Percentiles rank a stretch among this genome's conserved stretches.
phyloP scores from a whole-genome alignment of 2,329 filamentous ascomycete genomes.

The Claviceps africana region DNA sequence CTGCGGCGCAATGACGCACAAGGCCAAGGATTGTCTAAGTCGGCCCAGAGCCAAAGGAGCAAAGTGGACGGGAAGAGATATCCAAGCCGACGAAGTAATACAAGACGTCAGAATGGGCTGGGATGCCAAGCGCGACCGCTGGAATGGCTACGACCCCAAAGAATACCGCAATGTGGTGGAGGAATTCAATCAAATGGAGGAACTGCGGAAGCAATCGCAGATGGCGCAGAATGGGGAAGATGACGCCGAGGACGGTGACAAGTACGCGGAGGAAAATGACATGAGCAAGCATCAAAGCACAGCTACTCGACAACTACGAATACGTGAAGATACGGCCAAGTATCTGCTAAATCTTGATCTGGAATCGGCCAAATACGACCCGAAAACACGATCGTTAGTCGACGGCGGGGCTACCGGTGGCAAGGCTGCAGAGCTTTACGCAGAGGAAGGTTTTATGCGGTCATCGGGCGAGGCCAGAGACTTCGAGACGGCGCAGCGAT shows the following conservation, averaged over 20 bases:
- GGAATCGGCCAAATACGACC: slow-evolving; percentile 94
- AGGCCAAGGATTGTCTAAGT: slow-evolving; percentile 83
- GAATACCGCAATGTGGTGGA: slow-evolving; percentile 82
- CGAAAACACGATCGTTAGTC: slow-evolving; percentile 85
- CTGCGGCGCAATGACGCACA: slow-evolving; percentile 93
- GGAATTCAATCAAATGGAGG: slow-evolving; percentile 76
- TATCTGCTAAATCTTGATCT: slow-evolving; percentile 90
- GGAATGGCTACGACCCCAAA: slow-evolving; percentile 91
- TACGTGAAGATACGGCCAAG: slow-evolving; percentile 94
- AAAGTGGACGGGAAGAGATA: slow-evolving; percentile 83
- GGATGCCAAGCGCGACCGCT: slow-evolving; percentile 94
- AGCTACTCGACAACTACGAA: slow-evolving; percentile 74
- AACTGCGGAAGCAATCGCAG: slow-evolving; percentile 46
- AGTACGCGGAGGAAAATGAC: slow-evolving; percentile 88
- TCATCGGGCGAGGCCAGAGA: slow-evolving; percentile 83
- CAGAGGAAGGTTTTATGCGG: slow-evolving; percentile 84
- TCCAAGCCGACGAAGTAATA: slow-evolving; percentile 79
- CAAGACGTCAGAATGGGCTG: slow-evolving; percentile 80
- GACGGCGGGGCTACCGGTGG: slow-evolving; percentile 70
- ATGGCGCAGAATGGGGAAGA: slow-evolving; percentile 27
- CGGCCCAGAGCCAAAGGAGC: slow-evolving; percentile 80
- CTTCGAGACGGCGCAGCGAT: slow-evolving; percentile 76
- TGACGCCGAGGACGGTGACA: slow-evolving; percentile 46
- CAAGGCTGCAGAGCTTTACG: slow-evolving; percentile 67
- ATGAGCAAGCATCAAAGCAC: slow-evolving; percentile 92